Evolutionary conservation across 2,329 filamentous ascomycete genomes (phyloP).

Genomic region (Fusarium buxicola): DNA sequence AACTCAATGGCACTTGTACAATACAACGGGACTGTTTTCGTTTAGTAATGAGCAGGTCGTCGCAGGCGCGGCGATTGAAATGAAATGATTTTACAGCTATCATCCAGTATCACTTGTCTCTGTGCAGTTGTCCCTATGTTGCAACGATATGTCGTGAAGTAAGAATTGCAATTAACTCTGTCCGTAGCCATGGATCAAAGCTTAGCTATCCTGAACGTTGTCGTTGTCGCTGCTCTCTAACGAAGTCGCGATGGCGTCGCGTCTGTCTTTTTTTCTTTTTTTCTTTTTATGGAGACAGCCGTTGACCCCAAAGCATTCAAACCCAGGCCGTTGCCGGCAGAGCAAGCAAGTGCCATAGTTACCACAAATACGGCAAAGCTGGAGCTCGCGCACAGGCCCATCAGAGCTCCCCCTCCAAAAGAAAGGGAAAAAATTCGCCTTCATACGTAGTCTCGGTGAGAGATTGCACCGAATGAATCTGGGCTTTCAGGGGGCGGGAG

Average conservation of each 20-base stretch:
- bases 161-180: not conserved
- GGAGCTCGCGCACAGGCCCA: too few relatives aligned
- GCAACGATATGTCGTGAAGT: not conserved
- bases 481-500: conserved; percentile 23
- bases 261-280: conserved; percentile 1
- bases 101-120: conserved; percentile 1
- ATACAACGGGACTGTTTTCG: conserved; percentile 46
- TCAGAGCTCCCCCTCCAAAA: too few relatives aligned
- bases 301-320: conserved; percentile 32
- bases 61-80: conserved; percentile 40
- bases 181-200: not conserved
- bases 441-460: conserved; percentile 29
- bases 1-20: conserved; percentile 45
- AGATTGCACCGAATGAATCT: conserved; percentile 34
- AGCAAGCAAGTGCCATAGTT: not conserved
- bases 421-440: not conserved
- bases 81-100: conserved; percentile 43
- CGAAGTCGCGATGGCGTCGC: conserved; percentile 7
- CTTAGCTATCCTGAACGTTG: not conserved
- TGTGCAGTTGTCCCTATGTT: not conserved
- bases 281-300: conserved; percentile 14
- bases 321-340: not conserved
- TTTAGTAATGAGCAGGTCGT: conserved; percentile 47
- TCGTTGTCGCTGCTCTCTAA: not conserved
- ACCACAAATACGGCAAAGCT: too few relatives aligned